Evolutionary conservation across 495 filamentous ascomycete genomes (phyloP), one percentile per base, ranked within the genome.

Genomic region (Lichina pygmaea): DNA sequence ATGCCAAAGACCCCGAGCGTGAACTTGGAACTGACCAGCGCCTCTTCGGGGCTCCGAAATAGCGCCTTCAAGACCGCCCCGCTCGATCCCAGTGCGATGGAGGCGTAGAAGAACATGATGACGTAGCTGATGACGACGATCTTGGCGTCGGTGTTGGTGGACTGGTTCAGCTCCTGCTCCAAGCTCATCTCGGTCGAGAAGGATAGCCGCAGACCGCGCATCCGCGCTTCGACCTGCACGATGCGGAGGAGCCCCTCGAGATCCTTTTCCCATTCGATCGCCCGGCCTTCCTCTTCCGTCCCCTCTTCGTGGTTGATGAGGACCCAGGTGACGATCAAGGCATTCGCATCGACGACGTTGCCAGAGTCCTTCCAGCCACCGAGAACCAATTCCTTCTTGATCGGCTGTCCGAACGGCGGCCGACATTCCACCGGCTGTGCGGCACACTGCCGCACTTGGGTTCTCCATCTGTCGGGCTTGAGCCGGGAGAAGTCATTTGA

Each of bases 21-120:
- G 57, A 95, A 95, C 54, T 95, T 97, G 49, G 82, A 92, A 57
- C 93, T 79, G 1, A 97, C 89, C 1, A 97, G 60, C 11, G 78
- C 73, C 44, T 80, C 78, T 38, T 78, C 70, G 9, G 86, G 86
- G 55, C 86, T 89, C 43, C 67, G 68, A 31, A 93, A 51, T 40
- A 94, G 61, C 44, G 83, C 77, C 47, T 66, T 68, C 48, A 80
- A 61, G 33, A 78, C 77, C 33, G 93, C 62, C 1, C 80, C 86
- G 10, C 77, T 85, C 3, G 85, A 91, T 3, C 89, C 91, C 5
- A 97, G 62, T 4, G 89, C 85, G 34, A 97, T 54, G 2, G 85
- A 94, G 5, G 85, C 89, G 53, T 97, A 97, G 34, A 97, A 58
- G 56, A 97, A 95, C 89, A 97, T 97, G 59, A 93, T 79, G 49